Conservation (phyloP, 2,329 filamentous ascomycete genomes). For the Xylariales sp. region DNA sequence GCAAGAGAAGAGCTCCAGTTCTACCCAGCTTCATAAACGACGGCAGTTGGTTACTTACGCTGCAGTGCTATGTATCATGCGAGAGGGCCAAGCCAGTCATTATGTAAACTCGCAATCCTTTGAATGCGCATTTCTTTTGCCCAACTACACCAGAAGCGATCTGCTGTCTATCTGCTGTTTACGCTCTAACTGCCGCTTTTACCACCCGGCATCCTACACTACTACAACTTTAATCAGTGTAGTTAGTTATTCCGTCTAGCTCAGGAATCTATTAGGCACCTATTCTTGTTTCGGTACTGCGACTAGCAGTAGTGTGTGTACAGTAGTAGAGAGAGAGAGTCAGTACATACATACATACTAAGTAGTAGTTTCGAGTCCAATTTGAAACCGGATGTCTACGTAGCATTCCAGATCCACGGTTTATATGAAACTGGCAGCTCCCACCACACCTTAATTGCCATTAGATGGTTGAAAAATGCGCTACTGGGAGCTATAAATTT, state of each 20-base stretch:
- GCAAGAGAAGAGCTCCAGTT: slow-evolving; percentile 2
- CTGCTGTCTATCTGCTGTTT: not conserved
- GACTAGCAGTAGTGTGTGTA: too few species aligned
- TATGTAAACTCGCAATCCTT: slow-evolving; percentile 17
- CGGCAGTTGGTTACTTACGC: not conserved
- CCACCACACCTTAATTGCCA: not conserved
- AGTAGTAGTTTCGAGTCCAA: not conserved
- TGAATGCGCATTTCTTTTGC: slow-evolving; percentile 4
- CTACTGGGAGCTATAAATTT: not conserved
- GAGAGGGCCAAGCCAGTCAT: not conserved
- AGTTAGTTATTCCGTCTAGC: not conserved
- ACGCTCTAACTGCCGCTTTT: slow-evolving; percentile 1
- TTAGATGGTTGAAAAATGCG: not conserved
- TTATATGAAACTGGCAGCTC: slow-evolving; percentile 6
- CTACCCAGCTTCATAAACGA: slow-evolving; percentile 1
- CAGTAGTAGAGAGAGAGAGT: too few species aligned
- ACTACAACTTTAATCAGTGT: too few species aligned
- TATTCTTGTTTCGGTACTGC: too few species aligned
- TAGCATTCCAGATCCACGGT: not conserved
- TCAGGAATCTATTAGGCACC: not conserved
- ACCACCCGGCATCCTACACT: too few species aligned
- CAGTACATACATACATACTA: too few species aligned
- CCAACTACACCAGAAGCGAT: not conserved
- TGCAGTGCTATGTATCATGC: not conserved
- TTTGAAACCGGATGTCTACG: not conserved